Conservation (phyloP, 768 basidiomycete species). For the Royoungia palumana region DNA sequence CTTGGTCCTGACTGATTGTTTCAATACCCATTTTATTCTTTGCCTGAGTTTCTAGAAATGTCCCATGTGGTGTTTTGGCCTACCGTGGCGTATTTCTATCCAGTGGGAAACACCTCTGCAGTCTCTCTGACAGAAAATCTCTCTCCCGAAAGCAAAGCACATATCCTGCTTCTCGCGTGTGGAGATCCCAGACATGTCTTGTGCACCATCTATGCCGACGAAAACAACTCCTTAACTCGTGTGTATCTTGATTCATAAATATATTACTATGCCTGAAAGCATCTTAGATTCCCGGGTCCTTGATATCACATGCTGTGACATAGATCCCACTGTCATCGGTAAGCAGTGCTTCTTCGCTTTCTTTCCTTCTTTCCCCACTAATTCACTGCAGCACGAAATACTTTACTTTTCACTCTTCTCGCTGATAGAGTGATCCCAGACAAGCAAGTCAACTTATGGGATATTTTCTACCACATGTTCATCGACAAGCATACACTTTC, state of each 20-base stretch:
- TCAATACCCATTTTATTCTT: too few species aligned
- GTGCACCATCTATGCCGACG: slow-evolving; percentile 38
- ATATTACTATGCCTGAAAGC: background rate
- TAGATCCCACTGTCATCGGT: slow-evolving; percentile 28
- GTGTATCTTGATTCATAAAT: background rate
- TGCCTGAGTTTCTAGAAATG: slow-evolving; percentile 15
- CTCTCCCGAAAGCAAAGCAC: slow-evolving; percentile 37
- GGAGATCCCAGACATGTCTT: slow-evolving; percentile 54
- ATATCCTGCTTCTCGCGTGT: slow-evolving; percentile 50
- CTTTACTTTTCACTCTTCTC: slow-evolving; percentile 24
- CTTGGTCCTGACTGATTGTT: too few species aligned
- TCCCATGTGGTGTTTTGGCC: slow-evolving; percentile 19
- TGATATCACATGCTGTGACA: slow-evolving; percentile 31
- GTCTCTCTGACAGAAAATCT: slow-evolving; percentile 47
- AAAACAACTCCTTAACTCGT: slow-evolving; percentile 6
- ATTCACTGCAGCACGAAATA: slow-evolving; percentile 24
- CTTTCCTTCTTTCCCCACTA: background rate
- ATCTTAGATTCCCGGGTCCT: slow-evolving; percentile 10
- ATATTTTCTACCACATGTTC: slow-evolving; percentile 25
- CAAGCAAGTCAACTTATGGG: slow-evolving; percentile 19
- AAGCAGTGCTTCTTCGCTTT: background rate
- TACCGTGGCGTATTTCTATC: slow-evolving; percentile 44
- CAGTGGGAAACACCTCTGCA: slow-evolving; percentile 57
- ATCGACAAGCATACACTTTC: slow-evolving; percentile 19
- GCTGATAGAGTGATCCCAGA: slow-evolving; percentile 15